A percentile compares a stretch with the other conserved stretches of the same genome.
Evolutionary conservation across 345 rosid genomes (phyloP).

Genomic region (Lepidium sativum): DNA sequence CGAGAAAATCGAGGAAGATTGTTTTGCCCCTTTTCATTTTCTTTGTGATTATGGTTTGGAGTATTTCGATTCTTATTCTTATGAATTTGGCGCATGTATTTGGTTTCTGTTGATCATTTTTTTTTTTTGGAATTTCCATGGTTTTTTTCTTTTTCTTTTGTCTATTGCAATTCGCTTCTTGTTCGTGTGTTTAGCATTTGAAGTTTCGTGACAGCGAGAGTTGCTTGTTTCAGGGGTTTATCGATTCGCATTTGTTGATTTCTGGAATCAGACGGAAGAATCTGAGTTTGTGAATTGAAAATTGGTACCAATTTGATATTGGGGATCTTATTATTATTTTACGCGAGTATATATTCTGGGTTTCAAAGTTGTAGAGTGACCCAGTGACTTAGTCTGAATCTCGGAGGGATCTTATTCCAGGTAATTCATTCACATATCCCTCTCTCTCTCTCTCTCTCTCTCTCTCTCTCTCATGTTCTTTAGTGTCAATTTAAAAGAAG

Average conservation of each 20-base stretch:
- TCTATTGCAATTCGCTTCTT: neutral
- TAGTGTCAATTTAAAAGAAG: neutral
- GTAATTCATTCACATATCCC: too few relatives aligned
- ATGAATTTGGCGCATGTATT: neutral
- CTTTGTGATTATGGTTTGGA: neutral
- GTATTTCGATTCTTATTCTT: conserved; percentile 9
- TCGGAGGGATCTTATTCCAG: conserved; percentile 9
- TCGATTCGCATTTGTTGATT: conserved; percentile 12
- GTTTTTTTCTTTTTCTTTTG: conserved; percentile 1
- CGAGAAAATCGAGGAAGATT: neutral
- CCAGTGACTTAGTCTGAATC: conserved; percentile 14
- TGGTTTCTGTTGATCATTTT: neutral
- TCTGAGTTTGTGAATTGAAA: conserved; percentile 1
- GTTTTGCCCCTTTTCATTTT: neutral
- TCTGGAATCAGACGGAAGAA: neutral
- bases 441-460: too few relatives aligned
- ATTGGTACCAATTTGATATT: neutral
- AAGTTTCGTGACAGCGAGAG: neutral
- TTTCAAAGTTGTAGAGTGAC: conserved; percentile 15
- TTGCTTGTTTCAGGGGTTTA: neutral
- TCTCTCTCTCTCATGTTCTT: neutral
- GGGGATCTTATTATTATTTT: conserved; percentile 8
- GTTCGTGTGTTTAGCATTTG: conserved; percentile 4
- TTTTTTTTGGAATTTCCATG: neutral
- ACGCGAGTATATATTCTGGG: neutral